Percentiles rank a stretch among this genome's conserved stretches.
Conservation (phyloP, 306 rosid genomes). For the Castanea mollissima region DNA sequence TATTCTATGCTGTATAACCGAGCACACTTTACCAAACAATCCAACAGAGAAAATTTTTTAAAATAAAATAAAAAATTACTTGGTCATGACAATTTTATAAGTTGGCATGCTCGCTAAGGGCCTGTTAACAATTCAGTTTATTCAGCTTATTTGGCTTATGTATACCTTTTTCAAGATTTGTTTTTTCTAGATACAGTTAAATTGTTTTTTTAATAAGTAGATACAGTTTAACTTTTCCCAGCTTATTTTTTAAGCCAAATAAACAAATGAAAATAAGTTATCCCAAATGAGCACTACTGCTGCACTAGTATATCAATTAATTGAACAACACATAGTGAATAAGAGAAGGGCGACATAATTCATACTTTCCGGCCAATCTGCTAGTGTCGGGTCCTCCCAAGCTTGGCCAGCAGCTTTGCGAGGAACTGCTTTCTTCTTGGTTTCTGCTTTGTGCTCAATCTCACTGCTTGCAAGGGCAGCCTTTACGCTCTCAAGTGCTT, state of each 20-base stretch:
- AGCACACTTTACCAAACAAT: background rate
- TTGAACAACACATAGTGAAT: background rate
- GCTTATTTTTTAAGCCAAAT: too few relatives aligned
- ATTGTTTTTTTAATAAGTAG: too few relatives aligned
- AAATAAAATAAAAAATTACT: background rate
- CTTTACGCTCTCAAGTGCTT: slow-evolving; percentile 90
- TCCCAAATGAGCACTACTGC: background rate
- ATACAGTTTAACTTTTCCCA: too few relatives aligned
- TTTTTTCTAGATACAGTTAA: too few relatives aligned
- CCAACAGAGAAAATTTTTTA: background rate
- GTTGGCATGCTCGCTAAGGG: background rate
- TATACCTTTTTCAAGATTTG: too few relatives aligned
- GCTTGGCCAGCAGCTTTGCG: slow-evolving; percentile 93
- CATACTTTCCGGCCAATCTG: slow-evolving; percentile 97
- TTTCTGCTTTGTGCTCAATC: slow-evolving; percentile 76
- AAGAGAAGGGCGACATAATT: background rate
- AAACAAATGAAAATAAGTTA: too few relatives aligned
- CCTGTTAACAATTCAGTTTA: too few relatives aligned
- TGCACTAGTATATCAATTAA: background rate
- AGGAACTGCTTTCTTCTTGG: slow-evolving; percentile 89
- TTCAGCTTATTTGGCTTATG: too few relatives aligned
- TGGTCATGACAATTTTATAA: background rate
- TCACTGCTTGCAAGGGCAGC: slow-evolving; percentile 94
- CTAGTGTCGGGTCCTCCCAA: slow-evolving; percentile 95
- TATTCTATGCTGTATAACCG: background rate